Evolutionary conservation across 2,329 filamentous ascomycete genomes (phyloP), one percentile per base, ranked within the genome.

Genomic region (Penicillium thymicola): DNA sequence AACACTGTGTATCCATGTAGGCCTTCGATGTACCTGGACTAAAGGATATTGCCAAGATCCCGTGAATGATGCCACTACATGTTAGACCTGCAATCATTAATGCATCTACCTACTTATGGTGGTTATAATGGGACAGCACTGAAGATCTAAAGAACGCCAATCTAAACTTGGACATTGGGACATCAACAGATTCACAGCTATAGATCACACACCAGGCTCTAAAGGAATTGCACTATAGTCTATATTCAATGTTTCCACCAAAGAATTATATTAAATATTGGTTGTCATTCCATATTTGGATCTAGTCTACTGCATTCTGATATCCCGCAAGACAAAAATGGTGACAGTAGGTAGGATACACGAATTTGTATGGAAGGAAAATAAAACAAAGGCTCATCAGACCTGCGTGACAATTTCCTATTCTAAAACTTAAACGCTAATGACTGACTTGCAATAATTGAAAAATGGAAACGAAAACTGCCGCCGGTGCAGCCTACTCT

Each of bases 401-500:
- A 44, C 6, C 6, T 21, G n/a, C 11, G 4, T 28, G 9, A 2
- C 10, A 38, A 18, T 28, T 21, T 18, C n/a, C 23, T 30, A 8
- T 28, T 44, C 10, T 30, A 28, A 2, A 8, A 9, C 5, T 28
- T 4, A 28, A 34, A 37, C 18, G 11, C 25, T n/a, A n/a, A 38
- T 27, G 5, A 25, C 34, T 28, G 2, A 4, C 32, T 28, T 49
- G 16, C 7, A 27, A 40, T 40, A 14, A 21, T 4, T 11, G 10
- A 16, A 14, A 38, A 18, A 38, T 7, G 16, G 13, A 30, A 37
- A 2, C n/a, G n/a, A 30, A 48, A 32, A 18, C 25, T 2, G 21
- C 44, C 9, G 11, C 7, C 2, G 11, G 5, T 14, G 10, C 5
- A 25, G 16, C 36, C 43, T 51, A 58, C 32, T 67, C 63, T 47